Conservation (phyloP, 257 asterid genomes). For the Solanum tarijense region DNA sequence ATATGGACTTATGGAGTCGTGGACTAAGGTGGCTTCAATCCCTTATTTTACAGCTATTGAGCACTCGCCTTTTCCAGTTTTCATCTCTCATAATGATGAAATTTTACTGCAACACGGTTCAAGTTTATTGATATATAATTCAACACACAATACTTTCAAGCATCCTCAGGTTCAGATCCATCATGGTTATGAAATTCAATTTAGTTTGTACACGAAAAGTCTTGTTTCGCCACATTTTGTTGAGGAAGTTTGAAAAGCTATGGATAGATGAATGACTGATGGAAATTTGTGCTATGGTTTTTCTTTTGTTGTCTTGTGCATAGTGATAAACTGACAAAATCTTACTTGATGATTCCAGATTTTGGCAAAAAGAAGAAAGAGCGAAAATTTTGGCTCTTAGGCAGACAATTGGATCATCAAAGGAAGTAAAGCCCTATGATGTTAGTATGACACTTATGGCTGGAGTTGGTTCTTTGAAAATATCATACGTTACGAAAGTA, state of each 20-base stretch:
- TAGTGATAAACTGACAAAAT: background rate
- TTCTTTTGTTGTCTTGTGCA: background rate
- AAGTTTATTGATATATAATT: conserved; percentile 18
- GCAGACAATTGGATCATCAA: background rate
- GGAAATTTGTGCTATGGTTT: background rate
- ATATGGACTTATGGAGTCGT: background rate
- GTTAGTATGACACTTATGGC: background rate
- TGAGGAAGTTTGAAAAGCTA: background rate
- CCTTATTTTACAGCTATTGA: background rate
- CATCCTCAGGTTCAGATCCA: conserved; percentile 8
- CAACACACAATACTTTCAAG: conserved; percentile 13
- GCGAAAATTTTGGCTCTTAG: background rate
- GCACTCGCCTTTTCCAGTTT: background rate
- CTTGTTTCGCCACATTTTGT: conserved; percentile 24
- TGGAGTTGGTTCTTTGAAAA: background rate
- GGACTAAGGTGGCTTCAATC: background rate
- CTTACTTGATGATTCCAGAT: background rate
- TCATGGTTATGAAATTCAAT: background rate
- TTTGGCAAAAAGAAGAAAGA: background rate
- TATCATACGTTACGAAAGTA: background rate
- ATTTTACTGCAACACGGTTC: conserved; percentile 19
- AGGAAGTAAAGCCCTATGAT: background rate
- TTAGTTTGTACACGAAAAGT: conserved; percentile 15
- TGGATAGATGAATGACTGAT: background rate
- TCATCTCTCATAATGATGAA: conserved; percentile 14